Evolutionary conservation across 306 rosid species (phyloP), one percentile per base, ranked within the genome.

Genomic region (Acacia melanoxylon): DNA sequence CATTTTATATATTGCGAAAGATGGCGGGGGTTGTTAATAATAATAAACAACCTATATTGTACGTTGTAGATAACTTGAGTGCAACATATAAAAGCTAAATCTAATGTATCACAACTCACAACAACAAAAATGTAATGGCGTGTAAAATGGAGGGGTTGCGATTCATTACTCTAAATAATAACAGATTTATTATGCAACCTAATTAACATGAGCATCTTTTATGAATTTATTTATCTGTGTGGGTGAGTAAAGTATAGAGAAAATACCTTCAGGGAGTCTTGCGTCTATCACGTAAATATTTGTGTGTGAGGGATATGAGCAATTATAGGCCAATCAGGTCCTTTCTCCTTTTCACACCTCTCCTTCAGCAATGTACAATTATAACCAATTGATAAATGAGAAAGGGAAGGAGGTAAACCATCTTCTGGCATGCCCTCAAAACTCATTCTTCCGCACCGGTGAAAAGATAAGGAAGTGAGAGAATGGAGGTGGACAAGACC

Each of bases 301-400:
- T n/a, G n/a, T 6, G 19, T 7, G 12, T 25, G 31, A 40, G 51
- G 51, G 51, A 70, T 44, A 46, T 41, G 35, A 44, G 75, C 29
- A 42, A 70, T n/a, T 42, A 42, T 42, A 70, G 37, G 75, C 75
- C 54, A 70, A 42, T 70, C 75, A 10, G 7, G 33, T 70, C 75
- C 54, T 69, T 3, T 41, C 0, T 42, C 54, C 16, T 2, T 40
- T 22, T n/a, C 20, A 15, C 74, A 69, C 20, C 35, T 27, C 49
- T 68, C 8, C 72, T 8, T 37, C 0, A 37, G 27, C 49, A 68
- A 68, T 0, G 29, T 3, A 19, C 72, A 68, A 3, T 0, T 1
- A n/a, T n/a, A n/a, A n/a, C n/a, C n/a, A 1, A 67, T 35, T 16
- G 7, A 0, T 16, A 68, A 37, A 20, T 10, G 27, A 17, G 46